Evolutionary conservation across 1,284 basidiomycete species (phyloP).

Genomic region (Fomitopsis schrenkii): DNA sequence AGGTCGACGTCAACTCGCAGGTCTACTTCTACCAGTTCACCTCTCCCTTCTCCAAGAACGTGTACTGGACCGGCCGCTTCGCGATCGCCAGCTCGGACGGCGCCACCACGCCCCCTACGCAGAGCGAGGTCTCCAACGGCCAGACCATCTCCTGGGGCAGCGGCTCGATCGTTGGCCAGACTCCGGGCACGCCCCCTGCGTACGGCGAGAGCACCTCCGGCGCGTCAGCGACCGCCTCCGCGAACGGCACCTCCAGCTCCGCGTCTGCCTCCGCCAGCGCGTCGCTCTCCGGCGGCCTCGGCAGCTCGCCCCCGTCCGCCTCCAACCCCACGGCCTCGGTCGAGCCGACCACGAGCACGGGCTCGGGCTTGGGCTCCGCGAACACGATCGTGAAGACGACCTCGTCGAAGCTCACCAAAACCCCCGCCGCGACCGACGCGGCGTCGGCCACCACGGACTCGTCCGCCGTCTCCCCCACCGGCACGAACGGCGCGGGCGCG

Average conservation of each 20-base stretch:
- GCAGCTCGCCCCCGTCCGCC: not conserved
- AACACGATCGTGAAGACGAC: not conserved
- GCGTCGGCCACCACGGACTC: not conserved
- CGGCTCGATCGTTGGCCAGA: conserved; percentile 51
- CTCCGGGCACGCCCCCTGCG: conserved; percentile 26
- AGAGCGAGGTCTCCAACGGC: conserved; percentile 51
- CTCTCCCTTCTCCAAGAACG: conserved; percentile 34
- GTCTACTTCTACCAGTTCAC: conserved; percentile 83
- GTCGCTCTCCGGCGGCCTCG: not conserved
- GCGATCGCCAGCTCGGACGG: conserved; percentile 61
- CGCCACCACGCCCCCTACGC: conserved; percentile 43
- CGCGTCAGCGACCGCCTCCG: not conserved
- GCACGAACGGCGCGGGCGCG: conserved; percentile 5
- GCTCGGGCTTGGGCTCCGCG: not conserved
- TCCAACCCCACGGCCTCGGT: too few relatives aligned
- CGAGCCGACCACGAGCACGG: not conserved
- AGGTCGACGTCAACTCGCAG: conserved; percentile 66
- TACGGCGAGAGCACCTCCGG: conserved; percentile 13
- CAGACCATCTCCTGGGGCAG: conserved; percentile 64
- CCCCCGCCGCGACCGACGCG: not conserved
- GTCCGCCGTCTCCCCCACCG: not conserved
- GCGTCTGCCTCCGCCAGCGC: not conserved
- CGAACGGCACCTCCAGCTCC: not conserved
- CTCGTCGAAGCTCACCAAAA: not conserved
- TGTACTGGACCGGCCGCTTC: conserved; percentile 80